These are phyloP conservation scores for Aspergillus fumigatus DNA, from an alignment of 2,329 filamentous ascomycete species.

Conservation along the genomic window DNA sequence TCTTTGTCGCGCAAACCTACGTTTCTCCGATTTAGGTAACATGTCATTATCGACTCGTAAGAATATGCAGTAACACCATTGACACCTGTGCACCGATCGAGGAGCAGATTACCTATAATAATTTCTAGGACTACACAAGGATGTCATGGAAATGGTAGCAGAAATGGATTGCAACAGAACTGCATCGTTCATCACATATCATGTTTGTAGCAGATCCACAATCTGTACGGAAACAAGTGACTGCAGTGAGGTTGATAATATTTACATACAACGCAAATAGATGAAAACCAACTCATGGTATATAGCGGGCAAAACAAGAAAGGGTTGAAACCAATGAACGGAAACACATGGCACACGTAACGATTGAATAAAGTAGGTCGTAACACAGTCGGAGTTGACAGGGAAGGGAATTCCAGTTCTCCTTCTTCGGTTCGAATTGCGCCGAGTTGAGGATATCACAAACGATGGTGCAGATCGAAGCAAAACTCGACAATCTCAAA, in stretches of 20 bases:
- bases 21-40: not conserved
- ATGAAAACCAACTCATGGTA: conserved; percentile 18
- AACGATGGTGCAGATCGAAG: not conserved
- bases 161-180: not conserved
- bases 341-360: conserved; percentile 4
- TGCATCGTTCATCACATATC: not conserved
- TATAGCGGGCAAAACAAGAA: conserved; percentile 16
- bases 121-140: not conserved
- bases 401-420: conserved; percentile 22
- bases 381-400: conserved; percentile 21
- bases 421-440: conserved; percentile 17
- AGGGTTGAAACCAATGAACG: conserved; percentile 1
- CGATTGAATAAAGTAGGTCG: not conserved
- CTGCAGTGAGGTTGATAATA: not conserved
- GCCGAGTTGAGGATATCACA: conserved; percentile 4
- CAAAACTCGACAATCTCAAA: conserved; percentile 23
- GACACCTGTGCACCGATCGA: not conserved
- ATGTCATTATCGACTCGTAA: not conserved
- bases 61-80: too few species aligned
- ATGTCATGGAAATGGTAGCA: not conserved
- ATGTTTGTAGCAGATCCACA: not conserved
- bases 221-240: not conserved
- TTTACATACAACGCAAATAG: conserved; percentile 4
- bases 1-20: not conserved
- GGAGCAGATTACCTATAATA: not conserved